Conservation (phyloP, 1,284 basidiomycete species). For the Leucoagaricus sp. region DNA sequence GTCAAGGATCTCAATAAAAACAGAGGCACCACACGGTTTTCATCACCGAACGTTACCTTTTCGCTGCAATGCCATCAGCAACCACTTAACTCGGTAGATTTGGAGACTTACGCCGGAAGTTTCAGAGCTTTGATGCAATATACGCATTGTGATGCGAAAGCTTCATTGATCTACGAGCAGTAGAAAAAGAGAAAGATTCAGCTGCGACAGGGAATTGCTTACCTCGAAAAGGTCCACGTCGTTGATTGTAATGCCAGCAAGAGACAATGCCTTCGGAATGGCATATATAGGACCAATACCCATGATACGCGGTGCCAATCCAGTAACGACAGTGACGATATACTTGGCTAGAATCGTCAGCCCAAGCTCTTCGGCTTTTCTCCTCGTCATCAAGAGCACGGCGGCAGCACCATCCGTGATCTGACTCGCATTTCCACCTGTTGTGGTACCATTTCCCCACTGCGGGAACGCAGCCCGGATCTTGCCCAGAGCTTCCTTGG, state of each 20-base stretch:
- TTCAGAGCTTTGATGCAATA: conserved; percentile 78
- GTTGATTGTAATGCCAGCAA: conserved; percentile 61
- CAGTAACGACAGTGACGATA: conserved; percentile 73
- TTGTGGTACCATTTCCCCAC: conserved; percentile 79
- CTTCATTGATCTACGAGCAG: conserved; percentile 78
- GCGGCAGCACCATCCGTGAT: conserved; percentile 90
- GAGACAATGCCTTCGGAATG: conserved; percentile 69
- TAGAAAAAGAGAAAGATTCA: not conserved
- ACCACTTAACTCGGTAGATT: not conserved
- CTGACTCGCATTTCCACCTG: conserved; percentile 89
- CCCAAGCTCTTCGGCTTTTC: conserved; percentile 80
- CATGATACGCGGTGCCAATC: conserved; percentile 80
- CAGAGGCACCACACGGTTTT: not conserved
- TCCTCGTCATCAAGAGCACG: conserved; percentile 83
- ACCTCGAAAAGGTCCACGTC: conserved; percentile 87
- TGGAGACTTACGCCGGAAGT: conserved; percentile 43
- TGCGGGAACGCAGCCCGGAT: conserved; percentile 85
- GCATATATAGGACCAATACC: conserved; percentile 79
- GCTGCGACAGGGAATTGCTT: conserved; percentile 13
- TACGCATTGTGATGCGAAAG: conserved; percentile 87
- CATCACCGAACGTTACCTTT: conserved; percentile 28
- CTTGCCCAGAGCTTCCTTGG: conserved; percentile 67
- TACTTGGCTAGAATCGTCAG: conserved; percentile 78
- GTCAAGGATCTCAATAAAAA: conserved; percentile 37
- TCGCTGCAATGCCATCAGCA: conserved; percentile 27